Base-by-base conservation (phyloP, 2,329 filamentous ascomycete genomes). In the Phoma sp. region DNA sequence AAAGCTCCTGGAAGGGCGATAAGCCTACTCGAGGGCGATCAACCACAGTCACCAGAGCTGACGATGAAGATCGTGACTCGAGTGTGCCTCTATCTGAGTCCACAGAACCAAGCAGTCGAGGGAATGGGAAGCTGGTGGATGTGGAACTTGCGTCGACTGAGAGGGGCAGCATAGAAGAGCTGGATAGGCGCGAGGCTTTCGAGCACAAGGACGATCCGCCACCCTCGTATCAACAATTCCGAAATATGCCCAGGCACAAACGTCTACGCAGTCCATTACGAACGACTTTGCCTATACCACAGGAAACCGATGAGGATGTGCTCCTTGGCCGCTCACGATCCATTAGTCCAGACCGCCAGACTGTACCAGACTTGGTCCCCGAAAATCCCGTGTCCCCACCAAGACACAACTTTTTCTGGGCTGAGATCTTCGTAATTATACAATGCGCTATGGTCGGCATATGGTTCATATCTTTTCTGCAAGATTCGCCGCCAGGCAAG, bases 321-420 rank as follows among this genome's bases (percentile, higher is more conserved):
- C 65, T 80, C 29, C 63, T 79, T 30, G 71, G 77, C 39, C 69
- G 78, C 45, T 77, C 78, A 23, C 77, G 77, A 37, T 65, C 66
- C 1, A 74, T 77, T 38, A 83, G 80, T 59, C 79, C 81, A 5
- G 77, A 80, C 44, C 74, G 74, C 33, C 82, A 83, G 29, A 83
- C 80, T n/a, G 78, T 83, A 14, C 84, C 84, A 41, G 80, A 81
- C 24, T 80, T 83, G 0, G 79, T 86, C 29, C 80, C 84, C 23
- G 78, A 83, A 9, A 79, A 85, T 4, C 65, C 69, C 0, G 56
- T 61, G 14, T 52, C 62, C 9, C 61, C 70, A 0, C 71, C 70
- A 25, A 83, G 84, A 44, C 91, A 98, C 72, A 95, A 99, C 74
- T 82, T 88, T 4, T 96, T 98, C 77, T 99, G 95, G 82, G 91